Percentiles rank a stretch among this genome's conserved stretches.
These are phyloP conservation scores for Achaetomiella virescens DNA, from an alignment of 495 filamentous ascomycete species.

Conservation along the genomic window DNA sequence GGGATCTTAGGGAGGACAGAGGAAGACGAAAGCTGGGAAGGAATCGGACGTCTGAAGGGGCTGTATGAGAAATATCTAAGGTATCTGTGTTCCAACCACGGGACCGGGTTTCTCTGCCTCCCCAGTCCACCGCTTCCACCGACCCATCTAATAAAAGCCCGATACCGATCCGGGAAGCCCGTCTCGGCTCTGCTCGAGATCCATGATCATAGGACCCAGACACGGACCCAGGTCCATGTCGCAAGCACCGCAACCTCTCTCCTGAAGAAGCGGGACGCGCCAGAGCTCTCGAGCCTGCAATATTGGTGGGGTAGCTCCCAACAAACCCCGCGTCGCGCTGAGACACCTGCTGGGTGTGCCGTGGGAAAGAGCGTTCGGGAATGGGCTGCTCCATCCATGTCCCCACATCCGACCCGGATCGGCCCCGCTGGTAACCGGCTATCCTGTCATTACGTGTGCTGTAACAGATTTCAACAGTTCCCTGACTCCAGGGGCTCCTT, in stretches of 20 bases:
- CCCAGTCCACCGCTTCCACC: too few relatives aligned
- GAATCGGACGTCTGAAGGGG: not conserved
- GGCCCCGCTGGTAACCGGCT: not conserved
- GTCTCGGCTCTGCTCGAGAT: too few relatives aligned
- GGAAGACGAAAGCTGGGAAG: not conserved
- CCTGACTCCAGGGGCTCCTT: too few relatives aligned
- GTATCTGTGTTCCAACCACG: not conserved
- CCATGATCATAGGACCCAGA: not conserved
- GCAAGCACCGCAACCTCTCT: not conserved
- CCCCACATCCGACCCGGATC: not conserved
- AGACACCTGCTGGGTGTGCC: not conserved
- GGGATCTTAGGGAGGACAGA: not conserved
- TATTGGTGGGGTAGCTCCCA: not conserved
- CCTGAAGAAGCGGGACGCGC: not conserved
- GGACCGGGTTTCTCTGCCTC: too few relatives aligned
- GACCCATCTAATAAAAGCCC: not conserved
- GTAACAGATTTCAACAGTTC: too few relatives aligned
- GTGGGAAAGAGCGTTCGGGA: not conserved
- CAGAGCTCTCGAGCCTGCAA: not conserved
- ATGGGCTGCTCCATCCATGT: not conserved
- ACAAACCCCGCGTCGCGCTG: not conserved
- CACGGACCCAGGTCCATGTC: not conserved
- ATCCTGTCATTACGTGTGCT: too few relatives aligned
- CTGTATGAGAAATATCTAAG: not conserved
- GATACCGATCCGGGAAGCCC: slow-evolving; percentile 2